Conservation (phyloP, 495 filamentous ascomycete species). For the Astrothelium macrocarpum region DNA sequence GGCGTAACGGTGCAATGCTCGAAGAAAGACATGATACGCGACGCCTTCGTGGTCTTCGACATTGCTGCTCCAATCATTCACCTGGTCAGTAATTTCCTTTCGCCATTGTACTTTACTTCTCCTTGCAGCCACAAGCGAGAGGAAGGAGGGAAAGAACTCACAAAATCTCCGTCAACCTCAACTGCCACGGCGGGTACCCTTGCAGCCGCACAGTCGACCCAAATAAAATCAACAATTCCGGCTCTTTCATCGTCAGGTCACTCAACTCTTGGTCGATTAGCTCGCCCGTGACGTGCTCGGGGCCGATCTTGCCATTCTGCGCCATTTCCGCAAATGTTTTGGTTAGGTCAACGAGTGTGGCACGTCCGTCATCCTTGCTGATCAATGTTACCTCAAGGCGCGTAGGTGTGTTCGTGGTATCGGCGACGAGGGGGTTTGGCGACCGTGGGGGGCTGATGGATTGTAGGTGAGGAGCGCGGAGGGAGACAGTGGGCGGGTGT, state of each 20-base stretch:
- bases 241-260: constrained; percentile 66
- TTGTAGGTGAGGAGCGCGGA: constrained; percentile 67
- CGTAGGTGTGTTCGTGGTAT: constrained; percentile 8
- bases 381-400: constrained; percentile 77
- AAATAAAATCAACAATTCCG: constrained; percentile 83
- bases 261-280: constrained; percentile 84
- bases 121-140: background rate
- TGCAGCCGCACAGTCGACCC: constrained; percentile 68
- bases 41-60: constrained; percentile 64
- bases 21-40: constrained; percentile 86
- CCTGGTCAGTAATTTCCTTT: background rate
- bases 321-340: constrained; percentile 92
- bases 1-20: constrained; percentile 72
- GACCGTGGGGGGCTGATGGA: constrained; percentile 37
- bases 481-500: constrained; percentile 60
- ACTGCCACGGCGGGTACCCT: constrained; percentile 94
- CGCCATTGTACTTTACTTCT: background rate
- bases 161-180: constrained; percentile 90
- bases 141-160: constrained; percentile 10
- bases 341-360: constrained; percentile 89
- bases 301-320: constrained; percentile 70
- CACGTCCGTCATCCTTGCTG: constrained; percentile 77
- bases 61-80: constrained; percentile 33
- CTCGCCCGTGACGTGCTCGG: constrained; percentile 70
- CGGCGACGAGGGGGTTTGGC: constrained; percentile 23